A percentile compares a stretch with the other conserved stretches of the same genome.
phyloP scores from a whole-genome alignment of 495 filamentous ascomycete species.

The Oidiodendron maius region DNA sequence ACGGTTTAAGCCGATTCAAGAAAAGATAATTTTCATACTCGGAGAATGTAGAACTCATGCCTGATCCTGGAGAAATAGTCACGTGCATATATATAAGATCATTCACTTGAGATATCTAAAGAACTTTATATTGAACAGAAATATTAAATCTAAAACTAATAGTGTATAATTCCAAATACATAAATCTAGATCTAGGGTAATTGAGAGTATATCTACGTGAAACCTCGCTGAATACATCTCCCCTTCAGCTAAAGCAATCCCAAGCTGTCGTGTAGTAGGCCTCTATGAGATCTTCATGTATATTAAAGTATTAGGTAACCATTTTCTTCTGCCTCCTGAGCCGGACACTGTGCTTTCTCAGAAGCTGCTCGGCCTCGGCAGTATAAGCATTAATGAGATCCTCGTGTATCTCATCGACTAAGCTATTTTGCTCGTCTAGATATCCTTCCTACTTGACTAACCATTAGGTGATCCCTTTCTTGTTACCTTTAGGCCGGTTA shows the following conservation, averaged over 20 bases:
- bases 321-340: background rate
- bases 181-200: background rate
- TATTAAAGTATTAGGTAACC: constrained; percentile 1
- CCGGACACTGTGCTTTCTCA: background rate
- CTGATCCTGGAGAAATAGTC: background rate
- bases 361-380: background rate
- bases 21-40: too few relatives aligned
- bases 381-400: constrained; percentile 1
- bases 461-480: too few relatives aligned
- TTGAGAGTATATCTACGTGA: background rate
- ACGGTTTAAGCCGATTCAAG: too few relatives aligned
- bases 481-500: background rate
- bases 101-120: constrained; percentile 1
- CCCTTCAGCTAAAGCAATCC: constrained; percentile 1
- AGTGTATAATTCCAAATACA: background rate
- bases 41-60: too few relatives aligned
- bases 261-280: constrained; percentile 2
- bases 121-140: constrained; percentile 4
- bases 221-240: constrained; percentile 1
- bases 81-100: constrained; percentile 1
- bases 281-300: constrained; percentile 2
- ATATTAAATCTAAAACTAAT: constrained; percentile 3
- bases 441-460: constrained; percentile 2
- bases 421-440: constrained; percentile 1
- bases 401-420: constrained; percentile 1